These are phyloP conservation scores for Chaetoceros tenuissimus DNA, from an alignment of 108 stramenopile genomes.

Conservation along the genomic window DNA sequence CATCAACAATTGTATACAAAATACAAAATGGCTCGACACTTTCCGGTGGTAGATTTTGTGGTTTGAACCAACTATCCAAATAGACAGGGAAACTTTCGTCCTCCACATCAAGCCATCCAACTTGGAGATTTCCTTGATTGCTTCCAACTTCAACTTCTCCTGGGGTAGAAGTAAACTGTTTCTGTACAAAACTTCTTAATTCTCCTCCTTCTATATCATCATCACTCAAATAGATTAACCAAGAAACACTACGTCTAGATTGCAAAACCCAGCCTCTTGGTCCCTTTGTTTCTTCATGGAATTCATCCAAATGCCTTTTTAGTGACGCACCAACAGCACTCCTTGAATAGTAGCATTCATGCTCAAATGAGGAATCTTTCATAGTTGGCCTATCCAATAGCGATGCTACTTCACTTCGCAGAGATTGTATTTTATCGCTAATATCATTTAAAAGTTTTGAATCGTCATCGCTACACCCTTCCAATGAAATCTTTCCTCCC, in stretches of 20 bases:
- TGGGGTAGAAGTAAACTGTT: not conserved
- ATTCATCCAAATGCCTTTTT: slow-evolving; percentile 38
- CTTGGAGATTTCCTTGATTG: slow-evolving; percentile 43
- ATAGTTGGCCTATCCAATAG: slow-evolving; percentile 29
- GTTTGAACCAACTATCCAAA: slow-evolving; percentile 24
- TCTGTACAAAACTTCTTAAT: slow-evolving; percentile 20
- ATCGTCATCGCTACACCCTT: not conserved
- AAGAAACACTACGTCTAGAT: slow-evolving; percentile 30
- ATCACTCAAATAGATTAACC: slow-evolving; percentile 50
- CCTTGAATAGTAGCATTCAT: slow-evolving; percentile 34
- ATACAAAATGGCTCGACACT: slow-evolving; percentile 20
- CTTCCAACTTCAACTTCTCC: slow-evolving; percentile 3
- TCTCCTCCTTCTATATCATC: slow-evolving; percentile 30
- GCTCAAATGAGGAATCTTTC: slow-evolving; percentile 13
- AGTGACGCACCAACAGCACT: slow-evolving; percentile 16
- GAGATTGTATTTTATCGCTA: slow-evolving; percentile 10
- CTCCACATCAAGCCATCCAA: slow-evolving; percentile 32
- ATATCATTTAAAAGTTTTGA: not conserved
- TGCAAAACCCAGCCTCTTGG: slow-evolving; percentile 37
- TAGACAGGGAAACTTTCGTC: slow-evolving; percentile 19
- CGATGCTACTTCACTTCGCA: slow-evolving; percentile 10
- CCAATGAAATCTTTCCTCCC: not conserved
- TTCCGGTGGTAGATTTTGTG: not conserved
- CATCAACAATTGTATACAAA: slow-evolving; percentile 11
- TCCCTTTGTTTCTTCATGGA: slow-evolving; percentile 51